Evolutionary conservation across 495 filamentous ascomycete genomes (phyloP), one percentile per base, ranked within the genome.

Genomic region (Penicillium antarcticum): DNA sequence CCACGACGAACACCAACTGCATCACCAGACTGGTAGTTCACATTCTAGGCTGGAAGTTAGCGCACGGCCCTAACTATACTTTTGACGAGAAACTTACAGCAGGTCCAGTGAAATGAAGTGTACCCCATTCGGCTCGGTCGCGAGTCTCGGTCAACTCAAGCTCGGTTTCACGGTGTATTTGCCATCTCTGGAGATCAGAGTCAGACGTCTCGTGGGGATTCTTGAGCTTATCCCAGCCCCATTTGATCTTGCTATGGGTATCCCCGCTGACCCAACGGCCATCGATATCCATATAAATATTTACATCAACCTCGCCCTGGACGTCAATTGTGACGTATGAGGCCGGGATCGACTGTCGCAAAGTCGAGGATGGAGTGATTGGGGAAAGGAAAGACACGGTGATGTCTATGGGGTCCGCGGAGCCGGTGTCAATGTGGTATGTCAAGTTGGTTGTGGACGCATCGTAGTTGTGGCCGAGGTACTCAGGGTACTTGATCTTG

Each of bases 371-470:
- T 3, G 91, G 90, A 0, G 92, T 97, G 39, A 97, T 89, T 5
- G 92, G 92, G 18, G 91, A 96, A 33, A 96, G 78, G 69, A 96
- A 96, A 2, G 91, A 92, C 18, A 96, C 77, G 3, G 81, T 83
- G 46, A 97, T 68, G 47, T 85, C 80, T 2, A 74, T 53, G 40
- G 82, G 75, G 7, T 57, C 53, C 11, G 57, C 56, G 4, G 56
- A 34, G 8, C 44, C 38, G 4, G 80, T 73, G 4, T 75, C 72
- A 35, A 97, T 83, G 14, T 66, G 68, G 66, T 96, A 97, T 32
- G 87, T 92, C 43, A 97, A 78, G 58, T 95, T 96, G 26, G 92
- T 97, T 1, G 88, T 92, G 1, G 91, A 95, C 34, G 92, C 88
- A 72, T 97, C 92, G 62, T 92, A 97, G 13, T 83, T 86, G 10